phyloP scores from a whole-genome alignment of 345 rosid genomes.

The Syzygium jambos region DNA sequence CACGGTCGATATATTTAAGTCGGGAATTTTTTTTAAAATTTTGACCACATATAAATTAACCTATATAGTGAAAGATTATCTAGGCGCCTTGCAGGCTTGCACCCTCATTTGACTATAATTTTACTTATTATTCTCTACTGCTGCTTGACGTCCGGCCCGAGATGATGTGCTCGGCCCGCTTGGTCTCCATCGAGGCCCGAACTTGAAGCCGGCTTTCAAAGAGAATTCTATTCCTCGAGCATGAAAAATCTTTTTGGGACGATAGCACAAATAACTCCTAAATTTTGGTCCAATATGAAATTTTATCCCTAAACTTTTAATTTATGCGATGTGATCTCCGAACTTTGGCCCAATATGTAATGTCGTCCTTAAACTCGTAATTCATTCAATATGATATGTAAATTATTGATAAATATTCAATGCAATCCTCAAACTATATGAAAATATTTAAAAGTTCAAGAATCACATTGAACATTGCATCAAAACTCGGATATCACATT shows the following conservation, averaged over 20 bases:
- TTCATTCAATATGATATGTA: neutral
- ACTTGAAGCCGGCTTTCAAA: neutral
- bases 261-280: neutral
- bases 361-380: fast-evolving
- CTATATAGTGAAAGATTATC: neutral
- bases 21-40: neutral
- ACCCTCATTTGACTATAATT: neutral
- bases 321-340: fast-evolving
- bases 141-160: neutral
- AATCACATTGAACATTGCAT: fast-evolving
- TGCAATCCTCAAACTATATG: fast-evolving
- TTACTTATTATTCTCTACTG: neutral
- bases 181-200: neutral
- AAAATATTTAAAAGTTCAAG: neutral
- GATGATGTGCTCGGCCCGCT: neutral
- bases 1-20: neutral
- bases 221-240: neutral
- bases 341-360: fast-evolving
- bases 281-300: neutral
- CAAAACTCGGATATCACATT: neutral
- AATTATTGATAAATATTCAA: neutral
- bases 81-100: neutral
- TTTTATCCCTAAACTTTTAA: neutral
- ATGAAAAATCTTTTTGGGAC: neutral
- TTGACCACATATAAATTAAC: neutral